Conservation (phyloP, 2,329 filamentous ascomycete species). For the Sarocladium oryzae region DNA sequence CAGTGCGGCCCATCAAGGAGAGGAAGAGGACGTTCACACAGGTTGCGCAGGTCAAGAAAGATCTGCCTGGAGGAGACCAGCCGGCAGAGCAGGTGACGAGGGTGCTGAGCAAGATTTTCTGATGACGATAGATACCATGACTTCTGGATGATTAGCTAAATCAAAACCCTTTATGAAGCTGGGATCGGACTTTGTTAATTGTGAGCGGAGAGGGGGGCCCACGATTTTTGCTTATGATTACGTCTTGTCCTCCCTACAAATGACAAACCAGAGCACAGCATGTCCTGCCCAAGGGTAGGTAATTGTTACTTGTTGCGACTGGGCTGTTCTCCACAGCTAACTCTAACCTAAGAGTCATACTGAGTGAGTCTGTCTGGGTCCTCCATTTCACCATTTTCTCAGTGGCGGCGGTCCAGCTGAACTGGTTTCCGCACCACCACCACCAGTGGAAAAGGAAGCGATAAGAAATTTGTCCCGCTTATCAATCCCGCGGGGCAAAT, state of each 20-base stretch:
- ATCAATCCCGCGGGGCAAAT: constrained; percentile 15
- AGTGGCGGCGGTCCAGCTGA: neutral
- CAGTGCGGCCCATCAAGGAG: constrained; percentile 16
- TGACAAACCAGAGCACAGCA: no score
- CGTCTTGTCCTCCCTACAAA: no score
- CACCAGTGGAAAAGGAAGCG: no score
- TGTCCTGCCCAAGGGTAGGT: no score
- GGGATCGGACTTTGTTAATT: no score
- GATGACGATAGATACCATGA: constrained; percentile 14
- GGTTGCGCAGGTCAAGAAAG: constrained; percentile 49
- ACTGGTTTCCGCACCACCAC: no score
- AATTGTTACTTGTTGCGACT: no score
- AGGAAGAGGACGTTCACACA: constrained; percentile 56
- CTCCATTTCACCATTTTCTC: no score
- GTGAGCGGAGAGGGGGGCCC: no score
- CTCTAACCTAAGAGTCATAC: constrained; percentile 9
- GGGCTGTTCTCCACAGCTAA: neutral
- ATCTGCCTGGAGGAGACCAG: constrained; percentile 33
- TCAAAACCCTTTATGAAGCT: no score
- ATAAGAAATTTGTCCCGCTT: constrained; percentile 14
- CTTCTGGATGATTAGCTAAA: neutral
- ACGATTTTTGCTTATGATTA: no score
- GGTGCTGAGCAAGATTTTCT: constrained; percentile 61
- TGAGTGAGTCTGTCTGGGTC: neutral
- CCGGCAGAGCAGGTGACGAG: constrained; percentile 52